Evolutionary conservation across 192 early-diverging fungal genomes (phyloP).

Genomic region (Pilaira anomala): DNA sequence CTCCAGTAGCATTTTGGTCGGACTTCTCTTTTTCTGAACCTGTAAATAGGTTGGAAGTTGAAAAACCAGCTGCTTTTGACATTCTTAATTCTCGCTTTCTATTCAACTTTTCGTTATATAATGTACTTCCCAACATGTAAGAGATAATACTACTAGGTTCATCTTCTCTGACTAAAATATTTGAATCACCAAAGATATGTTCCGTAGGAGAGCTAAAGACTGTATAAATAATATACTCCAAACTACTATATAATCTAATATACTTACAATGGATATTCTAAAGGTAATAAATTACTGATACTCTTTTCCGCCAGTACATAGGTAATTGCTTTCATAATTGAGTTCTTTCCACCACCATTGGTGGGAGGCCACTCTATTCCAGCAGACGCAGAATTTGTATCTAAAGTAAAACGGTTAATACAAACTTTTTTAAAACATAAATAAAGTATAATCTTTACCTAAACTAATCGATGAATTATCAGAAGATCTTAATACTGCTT

Average conservation of each 20-base stretch:
- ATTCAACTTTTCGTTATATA: constrained; percentile 64
- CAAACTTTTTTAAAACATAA: no score
- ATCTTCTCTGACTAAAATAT: constrained; percentile 83
- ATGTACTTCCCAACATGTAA: constrained; percentile 68
- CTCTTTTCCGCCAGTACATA: constrained; percentile 69
- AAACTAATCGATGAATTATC: no score
- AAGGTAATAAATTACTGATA: constrained; percentile 57
- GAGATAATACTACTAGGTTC: constrained; percentile 94
- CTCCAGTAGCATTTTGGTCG: constrained; percentile 4
- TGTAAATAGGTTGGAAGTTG: background rate
- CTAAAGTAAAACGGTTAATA: no score
- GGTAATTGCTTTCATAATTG: constrained; percentile 71
- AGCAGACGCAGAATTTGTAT: background rate
- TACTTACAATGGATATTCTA: constrained; percentile 78
- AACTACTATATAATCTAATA: background rate
- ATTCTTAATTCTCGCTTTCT: constrained; percentile 32
- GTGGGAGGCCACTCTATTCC: constrained; percentile 10
- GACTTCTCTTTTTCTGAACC: background rate
- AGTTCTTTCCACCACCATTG: constrained; percentile 43
- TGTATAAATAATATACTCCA: background rate
- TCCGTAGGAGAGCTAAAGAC: constrained; percentile 60
- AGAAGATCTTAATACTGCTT: no score
- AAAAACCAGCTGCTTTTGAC: background rate
- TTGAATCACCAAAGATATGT: constrained; percentile 84
- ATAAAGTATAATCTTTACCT: no score